phyloP scores from a whole-genome alignment of 2,329 filamentous ascomycete genomes.

The Domatiomyces catenatus region DNA sequence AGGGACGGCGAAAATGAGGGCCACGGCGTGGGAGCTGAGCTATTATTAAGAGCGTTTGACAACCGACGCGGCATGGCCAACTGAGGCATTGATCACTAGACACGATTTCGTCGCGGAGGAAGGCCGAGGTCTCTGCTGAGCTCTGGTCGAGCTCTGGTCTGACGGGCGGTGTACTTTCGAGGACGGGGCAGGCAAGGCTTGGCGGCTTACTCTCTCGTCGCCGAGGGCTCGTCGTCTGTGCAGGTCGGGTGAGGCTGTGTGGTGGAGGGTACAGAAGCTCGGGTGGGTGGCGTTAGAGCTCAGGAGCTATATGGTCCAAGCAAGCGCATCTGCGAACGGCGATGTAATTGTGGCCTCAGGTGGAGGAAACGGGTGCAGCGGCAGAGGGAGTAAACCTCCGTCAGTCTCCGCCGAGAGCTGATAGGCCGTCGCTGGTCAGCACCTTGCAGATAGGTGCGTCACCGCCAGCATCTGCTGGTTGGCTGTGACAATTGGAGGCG shows the following conservation, averaged over 20 bases:
- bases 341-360: background rate
- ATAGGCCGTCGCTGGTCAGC: background rate
- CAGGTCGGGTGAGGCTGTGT: background rate
- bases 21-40: slow-evolving; percentile 33
- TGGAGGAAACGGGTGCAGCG: background rate
- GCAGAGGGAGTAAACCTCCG: background rate
- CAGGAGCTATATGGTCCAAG: background rate
- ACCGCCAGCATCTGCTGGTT: background rate
- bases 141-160: background rate
- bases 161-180: background rate
- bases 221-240: background rate
- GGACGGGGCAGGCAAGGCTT: background rate
- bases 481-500: background rate
- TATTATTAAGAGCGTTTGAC: slow-evolving; percentile 41
- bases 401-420: background rate
- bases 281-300: background rate
- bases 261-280: background rate
- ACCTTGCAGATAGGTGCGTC: background rate
- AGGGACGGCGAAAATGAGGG: slow-evolving; percentile 32
- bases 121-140: background rate
- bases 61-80: slow-evolving; percentile 47
- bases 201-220: background rate
- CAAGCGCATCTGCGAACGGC: background rate
- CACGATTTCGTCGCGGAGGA: background rate
- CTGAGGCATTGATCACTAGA: background rate